Conservation (phyloP, 352 stramenopile genomes). For the Phytophthora brassicae region DNA sequence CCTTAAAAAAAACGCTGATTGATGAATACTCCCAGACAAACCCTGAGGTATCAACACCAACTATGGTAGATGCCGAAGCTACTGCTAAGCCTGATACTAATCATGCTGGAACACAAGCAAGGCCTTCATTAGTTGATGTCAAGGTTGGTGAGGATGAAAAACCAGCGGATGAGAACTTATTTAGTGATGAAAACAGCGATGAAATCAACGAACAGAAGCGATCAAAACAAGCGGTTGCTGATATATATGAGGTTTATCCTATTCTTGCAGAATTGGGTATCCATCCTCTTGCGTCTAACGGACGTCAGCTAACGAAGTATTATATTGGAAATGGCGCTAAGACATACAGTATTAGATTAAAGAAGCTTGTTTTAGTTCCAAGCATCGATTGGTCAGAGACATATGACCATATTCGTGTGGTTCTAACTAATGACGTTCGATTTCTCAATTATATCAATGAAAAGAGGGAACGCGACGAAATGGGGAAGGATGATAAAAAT, state of each 20-base stretch:
- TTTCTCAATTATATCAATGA: slow-evolving; percentile 6
- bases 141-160: background rate
- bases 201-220: background rate
- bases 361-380: slow-evolving; percentile 11
- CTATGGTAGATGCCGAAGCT: background rate
- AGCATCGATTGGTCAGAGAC: slow-evolving; percentile 11
- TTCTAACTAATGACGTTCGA: slow-evolving; percentile 7
- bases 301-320: slow-evolving; percentile 14
- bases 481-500: slow-evolving; percentile 13
- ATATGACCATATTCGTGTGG: slow-evolving; percentile 4
- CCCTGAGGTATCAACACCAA: slow-evolving; percentile 14
- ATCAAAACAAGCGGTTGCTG: slow-evolving; percentile 3
- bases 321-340: slow-evolving; percentile 8
- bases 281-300: slow-evolving; percentile 7
- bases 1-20: slow-evolving; percentile 23
- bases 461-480: background rate
- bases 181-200: background rate
- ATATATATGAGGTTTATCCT: slow-evolving; percentile 17
- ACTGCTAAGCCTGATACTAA: too few species aligned
- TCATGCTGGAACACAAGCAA: background rate
- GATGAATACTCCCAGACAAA: slow-evolving; percentile 14
- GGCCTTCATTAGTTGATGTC: background rate
- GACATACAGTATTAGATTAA: background rate
- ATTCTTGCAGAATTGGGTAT: slow-evolving; percentile 14
- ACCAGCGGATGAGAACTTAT: background rate